These are phyloP conservation scores for Tephrocybe rancida DNA, from an alignment of 768 basidiomycete species.

Conservation along the genomic window DNA sequence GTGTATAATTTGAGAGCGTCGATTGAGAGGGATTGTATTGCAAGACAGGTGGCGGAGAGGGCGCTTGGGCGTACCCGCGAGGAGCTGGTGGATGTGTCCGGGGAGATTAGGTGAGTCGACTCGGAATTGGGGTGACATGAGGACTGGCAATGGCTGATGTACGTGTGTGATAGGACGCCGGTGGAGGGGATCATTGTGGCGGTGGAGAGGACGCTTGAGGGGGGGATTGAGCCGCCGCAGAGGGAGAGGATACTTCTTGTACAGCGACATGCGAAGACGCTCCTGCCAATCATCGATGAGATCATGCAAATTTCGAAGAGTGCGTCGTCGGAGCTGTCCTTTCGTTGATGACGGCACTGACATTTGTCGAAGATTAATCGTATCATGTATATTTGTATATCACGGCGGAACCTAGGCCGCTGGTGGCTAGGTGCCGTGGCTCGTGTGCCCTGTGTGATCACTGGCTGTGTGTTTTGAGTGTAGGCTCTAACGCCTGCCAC, in stretches of 20 bases:
- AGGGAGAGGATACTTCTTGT: slow-evolving; percentile 95
- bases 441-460: too few species aligned
- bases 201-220: slow-evolving; percentile 97
- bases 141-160: slow-evolving; percentile 9
- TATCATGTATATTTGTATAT: too few species aligned
- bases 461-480: too few species aligned
- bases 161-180: slow-evolving; percentile 71
- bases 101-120: slow-evolving; percentile 82
- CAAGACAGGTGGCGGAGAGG: slow-evolving; percentile 94
- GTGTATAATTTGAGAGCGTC: slow-evolving; percentile 95
- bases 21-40: slow-evolving; percentile 98
- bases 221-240: slow-evolving; percentile 91
- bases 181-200: slow-evolving; percentile 99
- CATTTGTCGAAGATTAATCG: too few species aligned
- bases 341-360: slow-evolving; percentile 14
- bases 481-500: too few species aligned
- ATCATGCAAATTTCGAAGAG: slow-evolving; percentile 99
- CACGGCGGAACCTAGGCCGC: too few species aligned
- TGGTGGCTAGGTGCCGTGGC: too few species aligned
- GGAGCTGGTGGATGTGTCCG: slow-evolving; percentile 98
- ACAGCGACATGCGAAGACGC: slow-evolving; percentile 88
- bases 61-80: slow-evolving; percentile 97
- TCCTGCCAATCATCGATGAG: slow-evolving; percentile 97
- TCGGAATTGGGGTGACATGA: neutral
- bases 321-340: slow-evolving; percentile 45